Percentiles rank a stretch among this genome's conserved stretches.
Conservation (phyloP, 2,329 filamentous ascomycete genomes). For the Decorospora gaudefroyi region DNA sequence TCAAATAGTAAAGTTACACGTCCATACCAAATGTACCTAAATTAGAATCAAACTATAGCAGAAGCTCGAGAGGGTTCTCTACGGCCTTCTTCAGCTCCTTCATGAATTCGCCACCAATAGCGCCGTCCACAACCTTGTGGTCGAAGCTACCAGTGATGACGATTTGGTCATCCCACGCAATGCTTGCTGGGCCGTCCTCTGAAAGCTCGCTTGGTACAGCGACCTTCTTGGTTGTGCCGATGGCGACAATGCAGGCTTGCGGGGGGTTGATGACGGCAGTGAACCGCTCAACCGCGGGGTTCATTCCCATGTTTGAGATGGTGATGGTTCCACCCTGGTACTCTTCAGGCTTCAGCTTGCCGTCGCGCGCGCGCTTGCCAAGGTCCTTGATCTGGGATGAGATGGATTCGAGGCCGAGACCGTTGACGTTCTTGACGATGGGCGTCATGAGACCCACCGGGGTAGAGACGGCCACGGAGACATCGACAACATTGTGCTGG, state of each 20-base stretch:
- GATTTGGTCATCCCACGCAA: conserved; percentile 98
- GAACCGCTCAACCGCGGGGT: conserved; percentile 92
- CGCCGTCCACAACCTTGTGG: conserved; percentile 98
- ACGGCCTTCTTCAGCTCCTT: conserved; percentile 95
- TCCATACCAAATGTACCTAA: conserved; percentile 13
- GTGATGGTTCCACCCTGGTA: conserved; percentile 99
- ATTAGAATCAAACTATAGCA: conserved; percentile 65
- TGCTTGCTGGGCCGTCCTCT: conserved; percentile 72
- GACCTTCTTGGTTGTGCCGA: conserved; percentile 95
- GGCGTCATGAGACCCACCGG: conserved; percentile 94
- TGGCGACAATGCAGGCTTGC: conserved; percentile 91
- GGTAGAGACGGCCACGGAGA: conserved; percentile 93
- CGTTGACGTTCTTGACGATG: conserved; percentile 88
- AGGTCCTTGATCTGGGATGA: conserved; percentile 92
- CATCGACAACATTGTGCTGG: conserved; percentile 89
- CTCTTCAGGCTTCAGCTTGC: conserved; percentile 99
- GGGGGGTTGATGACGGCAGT: conserved; percentile 99
- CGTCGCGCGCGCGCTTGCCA: conserved; percentile 91
- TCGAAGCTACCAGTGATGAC: conserved; percentile 94
- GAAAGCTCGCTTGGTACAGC: conserved; percentile 76
- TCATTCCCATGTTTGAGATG: conserved; percentile 99
- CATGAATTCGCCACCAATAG: conserved; percentile 95
- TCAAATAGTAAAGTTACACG: conserved; percentile 33
- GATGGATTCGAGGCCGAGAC: conserved; percentile 84
- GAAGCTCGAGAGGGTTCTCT: conserved; percentile 93